A percentile compares a stretch with the other conserved stretches of the same genome.
Evolutionary conservation across 305 asterid species (phyloP).

Genomic region (Fraxinus ornus): DNA sequence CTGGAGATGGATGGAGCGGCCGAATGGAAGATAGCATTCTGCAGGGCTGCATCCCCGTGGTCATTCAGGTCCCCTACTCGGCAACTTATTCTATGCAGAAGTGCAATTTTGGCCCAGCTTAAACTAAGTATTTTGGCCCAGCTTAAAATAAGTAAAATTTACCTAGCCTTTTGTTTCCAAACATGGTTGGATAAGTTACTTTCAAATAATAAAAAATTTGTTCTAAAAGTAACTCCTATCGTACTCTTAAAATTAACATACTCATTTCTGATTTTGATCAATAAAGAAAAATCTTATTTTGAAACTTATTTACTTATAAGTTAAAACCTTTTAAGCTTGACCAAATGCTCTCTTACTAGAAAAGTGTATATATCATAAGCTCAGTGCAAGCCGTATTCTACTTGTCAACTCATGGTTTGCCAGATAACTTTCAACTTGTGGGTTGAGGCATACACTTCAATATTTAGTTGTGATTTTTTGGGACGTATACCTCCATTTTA

Average conservation of each 20-base stretch:
- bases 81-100: neutral
- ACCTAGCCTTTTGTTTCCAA: neutral
- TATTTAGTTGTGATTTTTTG: neutral
- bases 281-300: neutral
- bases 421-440: conserved; percentile 13
- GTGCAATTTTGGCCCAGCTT: neutral
- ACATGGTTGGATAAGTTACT: neutral
- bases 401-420: neutral
- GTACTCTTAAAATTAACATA: neutral
- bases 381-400: neutral
- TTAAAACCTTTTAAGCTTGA: neutral
- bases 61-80: conserved; percentile 62
- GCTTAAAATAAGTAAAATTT: neutral
- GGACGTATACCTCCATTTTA: neutral
- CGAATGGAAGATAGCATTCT: conserved; percentile 96
- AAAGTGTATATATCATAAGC: neutral
- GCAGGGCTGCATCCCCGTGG: conserved; percentile 96
- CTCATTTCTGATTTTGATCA: neutral
- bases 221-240: neutral
- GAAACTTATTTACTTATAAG: neutral
- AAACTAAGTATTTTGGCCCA: too few species aligned
- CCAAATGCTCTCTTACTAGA: neutral
- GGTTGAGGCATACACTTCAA: conserved; percentile 1
- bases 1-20: conserved; percentile 99
- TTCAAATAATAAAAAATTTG: neutral